These are phyloP conservation scores for Mycena galericulata DNA, from an alignment of 768 basidiomycete genomes.

Conservation along the genomic window DNA sequence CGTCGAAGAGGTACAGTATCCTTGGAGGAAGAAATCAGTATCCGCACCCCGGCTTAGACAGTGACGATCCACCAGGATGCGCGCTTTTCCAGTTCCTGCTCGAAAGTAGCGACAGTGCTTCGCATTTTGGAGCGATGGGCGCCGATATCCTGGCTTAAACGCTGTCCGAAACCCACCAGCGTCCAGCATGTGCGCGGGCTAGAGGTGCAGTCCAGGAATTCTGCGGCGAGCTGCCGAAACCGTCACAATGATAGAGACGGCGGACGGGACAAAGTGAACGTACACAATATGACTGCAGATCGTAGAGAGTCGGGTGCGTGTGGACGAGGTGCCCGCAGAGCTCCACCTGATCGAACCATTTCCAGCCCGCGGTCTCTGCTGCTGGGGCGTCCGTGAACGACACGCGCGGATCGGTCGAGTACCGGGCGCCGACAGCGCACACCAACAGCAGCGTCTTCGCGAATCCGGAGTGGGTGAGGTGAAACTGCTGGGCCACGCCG, in stretches of 20 bases:
- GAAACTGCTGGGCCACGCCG: conserved; percentile 51
- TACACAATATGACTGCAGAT: conserved; percentile 76
- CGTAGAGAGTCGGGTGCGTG: conserved; percentile 72
- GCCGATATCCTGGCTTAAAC: too few species aligned
- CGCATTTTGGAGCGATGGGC: too few species aligned
- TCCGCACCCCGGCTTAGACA: conserved; percentile 32
- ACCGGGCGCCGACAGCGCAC: conserved; percentile 75
- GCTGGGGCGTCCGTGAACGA: conserved; percentile 43
- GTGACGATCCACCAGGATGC: conserved; percentile 62
- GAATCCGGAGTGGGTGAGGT: conserved; percentile 65
- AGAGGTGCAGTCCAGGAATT: conserved; percentile 62
- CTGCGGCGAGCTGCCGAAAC: conserved; percentile 57
- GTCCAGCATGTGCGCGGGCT: conserved; percentile 72
- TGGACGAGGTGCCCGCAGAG: conserved; percentile 71
- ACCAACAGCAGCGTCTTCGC: conserved; percentile 72
- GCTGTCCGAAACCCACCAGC: too few species aligned
- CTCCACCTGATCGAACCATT: conserved; percentile 76
- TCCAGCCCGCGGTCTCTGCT: conserved; percentile 68
- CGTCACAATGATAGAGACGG: neutral
- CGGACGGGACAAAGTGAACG: conserved; percentile 37
- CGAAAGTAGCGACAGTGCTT: too few species aligned
- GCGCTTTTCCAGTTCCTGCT: conserved; percentile 83
- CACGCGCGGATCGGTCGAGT: conserved; percentile 66
- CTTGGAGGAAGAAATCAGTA: neutral
- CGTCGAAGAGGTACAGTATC: conserved; percentile 43